Evolutionary conservation across 225 moss, liverwort and hornwort genomes (phyloP).

Genomic region (Anthoceros angustus): DNA sequence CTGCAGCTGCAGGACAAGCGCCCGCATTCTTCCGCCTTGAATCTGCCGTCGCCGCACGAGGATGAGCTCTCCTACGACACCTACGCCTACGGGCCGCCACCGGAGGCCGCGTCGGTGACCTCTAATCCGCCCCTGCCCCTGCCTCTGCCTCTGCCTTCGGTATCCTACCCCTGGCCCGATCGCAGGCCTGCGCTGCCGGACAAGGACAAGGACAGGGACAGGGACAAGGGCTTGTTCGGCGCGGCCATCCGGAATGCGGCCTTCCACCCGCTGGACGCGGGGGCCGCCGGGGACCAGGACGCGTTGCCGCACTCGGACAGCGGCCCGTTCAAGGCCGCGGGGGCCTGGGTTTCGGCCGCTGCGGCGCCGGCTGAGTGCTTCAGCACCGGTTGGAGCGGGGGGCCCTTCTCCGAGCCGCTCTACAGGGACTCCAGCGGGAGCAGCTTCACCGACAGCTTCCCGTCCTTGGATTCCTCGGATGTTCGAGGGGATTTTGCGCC

Average conservation of each 20-base stretch:
- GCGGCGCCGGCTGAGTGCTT: conserved; percentile 3
- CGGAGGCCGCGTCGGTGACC: too few species aligned
- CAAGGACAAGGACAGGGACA: too few species aligned
- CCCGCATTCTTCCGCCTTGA: not conserved
- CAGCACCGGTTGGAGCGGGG: conserved; percentile 9
- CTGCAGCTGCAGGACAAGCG: conserved; percentile 5
- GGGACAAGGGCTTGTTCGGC: too few species aligned
- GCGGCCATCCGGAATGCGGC: not conserved
- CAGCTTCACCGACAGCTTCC: conserved; percentile 14
- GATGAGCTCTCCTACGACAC: too few species aligned
- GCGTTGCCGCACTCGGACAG: not conserved
- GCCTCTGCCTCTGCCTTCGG: too few species aligned
- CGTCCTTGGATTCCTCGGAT: conserved; percentile 15
- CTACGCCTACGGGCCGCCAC: too few species aligned
- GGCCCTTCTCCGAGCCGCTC: conserved; percentile 7
- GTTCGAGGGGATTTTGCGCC: conserved; percentile 3
- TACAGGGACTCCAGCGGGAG: conserved; percentile 17
- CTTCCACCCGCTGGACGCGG: not conserved
- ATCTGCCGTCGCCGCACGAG: too few species aligned
- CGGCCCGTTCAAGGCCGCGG: not conserved
- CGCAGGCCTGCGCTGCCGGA: too few species aligned
- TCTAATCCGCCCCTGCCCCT: too few species aligned
- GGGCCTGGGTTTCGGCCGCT: not conserved
- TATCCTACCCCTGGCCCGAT: too few species aligned
- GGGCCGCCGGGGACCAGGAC: not conserved